Evolutionary conservation across 129 eudicot genomes (phyloP).

Genomic region (Helichrysum umbraculigerum): DNA sequence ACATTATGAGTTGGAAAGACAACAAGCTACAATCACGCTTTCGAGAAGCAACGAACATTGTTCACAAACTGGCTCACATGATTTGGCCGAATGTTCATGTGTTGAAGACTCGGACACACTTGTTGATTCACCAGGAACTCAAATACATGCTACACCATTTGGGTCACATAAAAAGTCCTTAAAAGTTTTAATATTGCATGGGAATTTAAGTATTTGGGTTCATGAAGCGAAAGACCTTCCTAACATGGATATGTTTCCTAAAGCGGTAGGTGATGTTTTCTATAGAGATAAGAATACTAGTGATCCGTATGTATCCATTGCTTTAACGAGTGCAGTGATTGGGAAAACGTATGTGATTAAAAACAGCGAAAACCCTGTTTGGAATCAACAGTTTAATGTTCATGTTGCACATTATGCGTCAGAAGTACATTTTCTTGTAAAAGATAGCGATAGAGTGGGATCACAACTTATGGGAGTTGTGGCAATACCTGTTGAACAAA

Average conservation of each 20-base stretch:
- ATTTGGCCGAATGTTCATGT: constrained; percentile 18
- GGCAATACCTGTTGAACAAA: constrained; percentile 60
- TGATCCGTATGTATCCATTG: constrained; percentile 83
- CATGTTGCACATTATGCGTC: constrained; percentile 86
- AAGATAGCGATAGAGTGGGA: constrained; percentile 87
- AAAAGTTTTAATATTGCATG: constrained; percentile 75
- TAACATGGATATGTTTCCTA: constrained; percentile 94
- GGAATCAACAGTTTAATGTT: constrained; percentile 80
- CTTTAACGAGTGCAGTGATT: constrained; percentile 60
- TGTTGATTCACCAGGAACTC: constrained; percentile 33
- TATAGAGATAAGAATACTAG: constrained; percentile 58
- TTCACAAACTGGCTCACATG: constrained; percentile 25
- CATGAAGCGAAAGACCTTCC: constrained; percentile 87
- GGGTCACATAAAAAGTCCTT: constrained; percentile 51
- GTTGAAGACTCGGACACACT: constrained; percentile 31
- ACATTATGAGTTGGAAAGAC: not conserved
- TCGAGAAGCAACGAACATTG: constrained; percentile 30
- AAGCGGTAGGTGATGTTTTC: constrained; percentile 75
- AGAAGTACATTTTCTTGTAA: constrained; percentile 76
- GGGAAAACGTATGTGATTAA: constrained; percentile 82
- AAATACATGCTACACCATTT: constrained; percentile 33
- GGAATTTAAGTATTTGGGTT: constrained; percentile 75
- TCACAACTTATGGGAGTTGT: constrained; percentile 88
- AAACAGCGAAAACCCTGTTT: constrained; percentile 74
- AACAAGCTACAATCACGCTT: constrained; percentile 10